Conservation (phyloP, 371 early-diverging fungal genomes). For the Actinomucor elegans region DNA sequence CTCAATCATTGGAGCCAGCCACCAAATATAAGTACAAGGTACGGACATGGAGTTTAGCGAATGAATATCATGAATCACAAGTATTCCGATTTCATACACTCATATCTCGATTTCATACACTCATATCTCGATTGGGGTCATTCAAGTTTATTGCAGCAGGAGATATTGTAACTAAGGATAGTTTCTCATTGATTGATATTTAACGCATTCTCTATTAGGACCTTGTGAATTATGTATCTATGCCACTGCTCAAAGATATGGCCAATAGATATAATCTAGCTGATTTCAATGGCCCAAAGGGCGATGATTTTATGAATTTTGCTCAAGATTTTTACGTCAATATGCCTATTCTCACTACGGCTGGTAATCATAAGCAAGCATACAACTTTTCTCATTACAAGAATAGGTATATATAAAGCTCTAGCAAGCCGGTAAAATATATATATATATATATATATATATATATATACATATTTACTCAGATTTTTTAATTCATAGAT, state of each 20-base stretch:
- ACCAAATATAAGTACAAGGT: constrained; percentile 32
- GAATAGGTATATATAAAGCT: neutral
- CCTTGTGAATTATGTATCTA: constrained; percentile 29
- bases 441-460: neutral
- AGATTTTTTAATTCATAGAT: too few relatives aligned
- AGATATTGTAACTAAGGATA: constrained; percentile 26
- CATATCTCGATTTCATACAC: neutral
- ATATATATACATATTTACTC: too few relatives aligned
- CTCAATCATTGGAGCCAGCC: constrained; percentile 9
- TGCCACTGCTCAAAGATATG: constrained; percentile 18
- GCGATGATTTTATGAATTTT: constrained; percentile 23
- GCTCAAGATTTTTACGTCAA: constrained; percentile 17
- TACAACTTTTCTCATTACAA: constrained; percentile 22
- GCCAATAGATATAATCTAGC: constrained; percentile 15
- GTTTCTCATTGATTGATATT: too few relatives aligned
- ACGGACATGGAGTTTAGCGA: neutral
- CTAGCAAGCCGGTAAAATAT: neutral
- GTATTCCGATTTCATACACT: constrained; percentile 19
- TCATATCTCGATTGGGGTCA: neutral
- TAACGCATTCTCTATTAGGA: constrained; percentile 11
- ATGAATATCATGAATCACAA: constrained; percentile 2
- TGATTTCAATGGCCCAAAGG: constrained; percentile 21
- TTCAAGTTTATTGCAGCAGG: constrained; percentile 30
- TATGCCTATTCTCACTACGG: constrained; percentile 10
- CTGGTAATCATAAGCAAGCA: constrained; percentile 20